These are phyloP conservation scores for Pseudofabraea citricarpa DNA, from an alignment of 2,329 filamentous ascomycete species.

Conservation along the genomic window DNA sequence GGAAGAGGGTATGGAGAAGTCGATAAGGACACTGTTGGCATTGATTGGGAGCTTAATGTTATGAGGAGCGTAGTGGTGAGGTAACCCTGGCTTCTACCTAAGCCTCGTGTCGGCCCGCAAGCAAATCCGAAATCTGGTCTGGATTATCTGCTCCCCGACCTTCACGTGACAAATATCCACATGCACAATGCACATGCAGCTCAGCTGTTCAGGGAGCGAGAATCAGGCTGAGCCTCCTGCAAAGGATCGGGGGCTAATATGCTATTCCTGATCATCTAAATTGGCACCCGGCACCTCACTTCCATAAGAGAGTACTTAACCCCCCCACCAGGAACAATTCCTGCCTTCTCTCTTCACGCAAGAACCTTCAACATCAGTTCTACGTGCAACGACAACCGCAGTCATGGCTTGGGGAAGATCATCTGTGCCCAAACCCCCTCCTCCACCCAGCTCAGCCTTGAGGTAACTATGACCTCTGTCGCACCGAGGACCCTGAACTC, in stretches of 20 bases:
- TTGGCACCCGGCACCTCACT: background rate
- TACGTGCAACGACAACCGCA: background rate
- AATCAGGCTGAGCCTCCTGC: no score
- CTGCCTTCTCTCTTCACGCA: no score
- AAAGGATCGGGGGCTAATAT: background rate
- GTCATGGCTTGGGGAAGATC: slow-evolving; percentile 30
- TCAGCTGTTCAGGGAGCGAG: no score
- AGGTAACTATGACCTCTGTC: slow-evolving; percentile 17
- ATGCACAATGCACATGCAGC: no score
- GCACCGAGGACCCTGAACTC: slow-evolving; percentile 3
- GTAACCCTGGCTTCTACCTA: slow-evolving; percentile 9
- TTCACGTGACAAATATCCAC: no score
- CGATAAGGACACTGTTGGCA: slow-evolving; percentile 17
- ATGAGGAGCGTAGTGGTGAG: slow-evolving; percentile 1
- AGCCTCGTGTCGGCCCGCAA: background rate
- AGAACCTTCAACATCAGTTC: background rate
- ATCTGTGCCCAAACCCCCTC: slow-evolving; percentile 19
- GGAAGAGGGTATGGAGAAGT: no score
- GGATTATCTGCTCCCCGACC: no score
- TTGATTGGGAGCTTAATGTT: slow-evolving; percentile 3
- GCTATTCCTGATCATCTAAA: background rate
- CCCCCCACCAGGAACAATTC: no score
- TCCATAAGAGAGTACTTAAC: no score
- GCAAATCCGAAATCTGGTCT: background rate
- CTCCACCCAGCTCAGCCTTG: slow-evolving; percentile 27